Base-by-base conservation (phyloP, 192 early-diverging fungal genomes). In the Entomortierella beljakovae region DNA sequence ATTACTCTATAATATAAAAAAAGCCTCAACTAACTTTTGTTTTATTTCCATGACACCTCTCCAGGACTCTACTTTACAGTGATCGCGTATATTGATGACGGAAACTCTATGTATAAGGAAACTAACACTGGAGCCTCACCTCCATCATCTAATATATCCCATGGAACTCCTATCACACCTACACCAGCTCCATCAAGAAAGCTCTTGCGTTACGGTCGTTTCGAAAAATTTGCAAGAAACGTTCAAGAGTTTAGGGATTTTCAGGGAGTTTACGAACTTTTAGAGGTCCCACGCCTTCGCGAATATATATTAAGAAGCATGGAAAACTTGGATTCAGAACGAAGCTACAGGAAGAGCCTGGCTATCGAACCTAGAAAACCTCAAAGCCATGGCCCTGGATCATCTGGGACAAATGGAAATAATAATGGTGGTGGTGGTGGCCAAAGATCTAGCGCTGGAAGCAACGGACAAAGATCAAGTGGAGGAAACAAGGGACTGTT, bases 271-370 rank as follows among this genome's bases (percentile, higher is more conserved):
- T 79, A 79, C 43, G 70, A 77, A 37, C 64, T 87, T 35, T 25
- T 63, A 18, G 80, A 80, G 50, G 83, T 84, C 1, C 75, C 75
- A 1, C 57, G 82, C 8, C 20, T 84, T 6, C 81, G 70, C 34
- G 67, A 63, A 23, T 84, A 68, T 20, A 73, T 84, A 32, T 25
- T 76, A 1, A 76, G 73, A 37, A 61, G 73, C 18, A 70, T 65
- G 58, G 71, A 80, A 51, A 73, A 56, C 35, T 59, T 43, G 28
- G 76, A 84, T 29, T 61, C 61, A 23, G 67, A 70, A 23, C 56
- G 71, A 22, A 59, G 62, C 43, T 84, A 81, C 28, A 48, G 60
- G 10, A 71, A 57, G 52, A 76, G 70, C 31, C 40, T 73, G 22
- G 71, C 61, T 6, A 67, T 84, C 23, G 83, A 84, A 26, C 83